Base-by-base conservation (phyloP, 495 filamentous ascomycete genomes). In the Penicillium herquei region DNA sequence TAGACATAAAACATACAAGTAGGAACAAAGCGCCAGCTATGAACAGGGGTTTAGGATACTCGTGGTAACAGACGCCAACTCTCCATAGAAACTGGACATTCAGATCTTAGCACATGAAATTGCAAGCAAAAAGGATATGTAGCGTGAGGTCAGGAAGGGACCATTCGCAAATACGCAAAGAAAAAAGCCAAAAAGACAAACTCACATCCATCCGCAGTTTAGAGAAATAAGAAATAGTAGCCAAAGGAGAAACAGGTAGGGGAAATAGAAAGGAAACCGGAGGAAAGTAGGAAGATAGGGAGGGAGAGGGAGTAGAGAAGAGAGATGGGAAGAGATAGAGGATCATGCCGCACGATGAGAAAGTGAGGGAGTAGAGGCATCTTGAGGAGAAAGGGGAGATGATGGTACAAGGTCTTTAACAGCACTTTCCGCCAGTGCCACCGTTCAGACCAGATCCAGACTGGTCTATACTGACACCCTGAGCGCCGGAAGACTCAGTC, bases 391-490 rank as follows among this genome's bases (percentile, higher is more conserved):
- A 64, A 49, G 43, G 52, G 43, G 21, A 39, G 30, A 58, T 66
- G 37, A 52, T 60, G 57, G 53, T 63, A 63, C 56, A 67, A 26
- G 21, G 40, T 21, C 16, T 68, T 75, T 85, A 97, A 71, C 93
- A 98, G 78, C 93, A 98, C 77, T 96, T 96, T 59, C 87, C 85
- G 32, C 86, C 81, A 54, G 83, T 68, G 17, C 79, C 80, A 39
- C 76, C 83, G 51, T 78, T 81, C 61, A 79, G 74, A 39, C 82
- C 81, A 59, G 80, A 78, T 70, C 78, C 73, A 73, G 81, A 70
- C 61, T 81, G 87, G 48, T 85, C 84, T 62, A 92, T 89, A 67
- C 82, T 88, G 49, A 92, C 87, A n/a, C 82, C 83, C 51, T 78
- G 72, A 16, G 81, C 69, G 31, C 80, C 77, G n/a, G 80, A 71